Conservation (phyloP, 768 basidiomycete species). For the Kwoniella mangroviensis region DNA sequence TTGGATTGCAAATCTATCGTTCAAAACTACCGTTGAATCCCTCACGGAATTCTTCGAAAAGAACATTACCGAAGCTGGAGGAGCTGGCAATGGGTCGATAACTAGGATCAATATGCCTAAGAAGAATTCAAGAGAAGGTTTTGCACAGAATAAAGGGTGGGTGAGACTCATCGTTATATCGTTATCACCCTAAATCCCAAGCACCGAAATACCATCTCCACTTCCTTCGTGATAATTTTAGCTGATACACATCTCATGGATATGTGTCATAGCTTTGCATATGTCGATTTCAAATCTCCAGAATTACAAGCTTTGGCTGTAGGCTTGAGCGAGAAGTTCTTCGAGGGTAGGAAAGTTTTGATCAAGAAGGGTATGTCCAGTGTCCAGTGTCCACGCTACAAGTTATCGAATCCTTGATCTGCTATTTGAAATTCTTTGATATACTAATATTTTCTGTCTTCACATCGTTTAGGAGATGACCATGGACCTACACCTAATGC, state of each 20-base stretch:
- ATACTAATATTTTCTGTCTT: slow-evolving; percentile 21
- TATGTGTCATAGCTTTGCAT: slow-evolving; percentile 73
- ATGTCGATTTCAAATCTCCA: slow-evolving; percentile 84
- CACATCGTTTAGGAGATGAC: slow-evolving; percentile 66
- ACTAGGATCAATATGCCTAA: slow-evolving; percentile 73
- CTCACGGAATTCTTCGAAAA: slow-evolving; percentile 60
- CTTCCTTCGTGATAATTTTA: background rate
- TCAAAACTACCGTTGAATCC: slow-evolving; percentile 79
- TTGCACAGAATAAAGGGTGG: slow-evolving; percentile 49
- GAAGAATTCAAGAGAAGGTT: slow-evolving; percentile 62
- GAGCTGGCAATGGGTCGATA: slow-evolving; percentile 29
- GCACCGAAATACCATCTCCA: too few species aligned
- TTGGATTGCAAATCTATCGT: slow-evolving; percentile 94
- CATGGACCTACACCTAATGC: slow-evolving; percentile 63
- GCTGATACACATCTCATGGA: background rate
- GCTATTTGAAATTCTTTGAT: background rate
- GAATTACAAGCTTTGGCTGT: slow-evolving; percentile 79
- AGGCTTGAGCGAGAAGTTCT: slow-evolving; percentile 74
- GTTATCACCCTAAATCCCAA: background rate
- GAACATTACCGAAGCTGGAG: slow-evolving; percentile 38
- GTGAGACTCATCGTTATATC: background rate
- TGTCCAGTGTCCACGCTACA: background rate
- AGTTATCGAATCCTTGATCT: background rate
- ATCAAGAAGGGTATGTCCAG: slow-evolving; percentile 82
- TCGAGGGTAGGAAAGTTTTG: slow-evolving; percentile 83